Percentiles rank a stretch among this genome's conserved stretches.
phyloP scores from a whole-genome alignment of 169 alveolate genomes.

The Theileria sp. region DNA sequence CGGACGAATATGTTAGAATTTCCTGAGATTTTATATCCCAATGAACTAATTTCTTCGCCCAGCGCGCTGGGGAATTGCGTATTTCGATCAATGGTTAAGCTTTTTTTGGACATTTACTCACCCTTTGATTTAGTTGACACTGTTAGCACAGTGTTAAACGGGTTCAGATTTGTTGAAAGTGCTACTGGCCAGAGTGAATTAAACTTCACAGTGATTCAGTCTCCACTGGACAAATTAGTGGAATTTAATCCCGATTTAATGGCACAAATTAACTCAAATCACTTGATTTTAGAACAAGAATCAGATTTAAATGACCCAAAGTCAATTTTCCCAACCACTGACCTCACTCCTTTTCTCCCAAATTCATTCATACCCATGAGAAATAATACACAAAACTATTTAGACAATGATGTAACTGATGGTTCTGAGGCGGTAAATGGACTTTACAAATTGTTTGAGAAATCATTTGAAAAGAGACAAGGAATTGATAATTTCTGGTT shows the following conservation, averaged over 20 bases:
- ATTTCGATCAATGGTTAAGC: slow-evolving; percentile 59
- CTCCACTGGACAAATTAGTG: slow-evolving; percentile 10
- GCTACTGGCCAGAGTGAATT: slow-evolving; percentile 11
- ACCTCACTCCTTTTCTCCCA: neutral
- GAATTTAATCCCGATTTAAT: neutral
- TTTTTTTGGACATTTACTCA: slow-evolving; percentile 52
- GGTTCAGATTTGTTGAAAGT: slow-evolving; percentile 48
- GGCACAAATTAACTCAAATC: neutral
- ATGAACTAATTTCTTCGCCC: slow-evolving; percentile 17
- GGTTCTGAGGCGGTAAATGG: neutral
- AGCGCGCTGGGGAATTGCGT: slow-evolving; percentile 52
- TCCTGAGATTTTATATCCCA: slow-evolving; percentile 50
- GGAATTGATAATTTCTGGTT: slow-evolving; percentile 30
- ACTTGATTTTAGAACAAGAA: neutral
- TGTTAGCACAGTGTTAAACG: slow-evolving; percentile 19
- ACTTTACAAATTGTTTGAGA: neutral
- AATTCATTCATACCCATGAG: neutral
- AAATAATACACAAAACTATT: neutral
- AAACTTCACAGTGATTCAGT: slow-evolving; percentile 48
- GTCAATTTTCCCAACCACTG: neutral
- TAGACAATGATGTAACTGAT: neutral
- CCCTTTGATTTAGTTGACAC: slow-evolving; percentile 27
- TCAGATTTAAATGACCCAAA: slow-evolving; percentile 1
- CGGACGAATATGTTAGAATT: slow-evolving; percentile 21
- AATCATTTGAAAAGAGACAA: neutral